Conservation (phyloP, 2,329 filamentous ascomycete genomes). For the Phyllosticta citrichinensis region DNA sequence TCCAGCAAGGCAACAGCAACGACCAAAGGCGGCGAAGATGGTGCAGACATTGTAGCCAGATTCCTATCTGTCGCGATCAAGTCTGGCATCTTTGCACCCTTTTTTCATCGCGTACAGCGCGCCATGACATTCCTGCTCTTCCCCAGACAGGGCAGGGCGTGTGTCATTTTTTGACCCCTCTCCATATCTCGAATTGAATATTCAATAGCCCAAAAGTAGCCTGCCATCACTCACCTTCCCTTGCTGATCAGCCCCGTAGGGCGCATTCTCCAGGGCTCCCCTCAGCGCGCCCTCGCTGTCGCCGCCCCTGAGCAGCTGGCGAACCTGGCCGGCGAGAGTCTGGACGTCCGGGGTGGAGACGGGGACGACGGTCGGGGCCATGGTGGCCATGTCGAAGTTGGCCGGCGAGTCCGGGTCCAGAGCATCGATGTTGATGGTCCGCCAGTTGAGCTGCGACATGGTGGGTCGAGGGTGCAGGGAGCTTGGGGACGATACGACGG, state of each 20-base stretch:
- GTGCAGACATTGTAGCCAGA: neutral
- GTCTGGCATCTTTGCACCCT: neutral
- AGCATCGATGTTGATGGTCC: conserved; percentile 90
- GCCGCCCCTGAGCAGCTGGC: conserved; percentile 77
- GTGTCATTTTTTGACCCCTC: neutral
- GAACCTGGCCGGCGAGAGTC: conserved; percentile 66
- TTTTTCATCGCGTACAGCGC: neutral
- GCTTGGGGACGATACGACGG: neutral
- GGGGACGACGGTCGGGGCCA: conserved; percentile 67
- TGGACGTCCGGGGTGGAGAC: conserved; percentile 70
- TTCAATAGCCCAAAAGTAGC: neutral
- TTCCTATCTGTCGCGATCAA: neutral
- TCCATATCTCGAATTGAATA: conserved; percentile 2
- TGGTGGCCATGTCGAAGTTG: conserved; percentile 83
- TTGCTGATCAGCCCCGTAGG: conserved; percentile 51
- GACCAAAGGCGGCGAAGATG: neutral
- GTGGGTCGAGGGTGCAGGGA: conserved; percentile 6
- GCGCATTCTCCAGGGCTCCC: conserved; percentile 74
- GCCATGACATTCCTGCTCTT: neutral
- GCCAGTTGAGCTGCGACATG: conserved; percentile 51
- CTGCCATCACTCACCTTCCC: conserved; percentile 37
- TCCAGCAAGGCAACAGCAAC: neutral
- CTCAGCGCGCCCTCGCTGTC: conserved; percentile 80
- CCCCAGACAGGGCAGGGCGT: neutral
- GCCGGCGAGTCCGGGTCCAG: conserved; percentile 79